Percentiles rank a stretch among this genome's conserved stretches.
Conservation (phyloP, 1,284 basidiomycete species). For the Rhodotorula sp. region DNA sequence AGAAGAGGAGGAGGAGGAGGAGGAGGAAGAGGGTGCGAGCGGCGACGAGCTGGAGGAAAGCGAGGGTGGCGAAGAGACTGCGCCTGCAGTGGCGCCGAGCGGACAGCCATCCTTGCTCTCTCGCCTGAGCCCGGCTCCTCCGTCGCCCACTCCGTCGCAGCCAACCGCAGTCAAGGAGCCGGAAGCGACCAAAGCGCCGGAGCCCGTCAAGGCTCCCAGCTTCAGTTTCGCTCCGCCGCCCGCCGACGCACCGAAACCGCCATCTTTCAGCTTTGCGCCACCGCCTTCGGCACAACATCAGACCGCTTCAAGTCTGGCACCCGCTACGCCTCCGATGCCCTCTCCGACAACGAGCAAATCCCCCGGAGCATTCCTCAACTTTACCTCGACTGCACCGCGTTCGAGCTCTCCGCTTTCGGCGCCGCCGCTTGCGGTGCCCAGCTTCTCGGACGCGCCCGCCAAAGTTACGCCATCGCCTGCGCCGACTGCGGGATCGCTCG, state of each 20-base stretch:
- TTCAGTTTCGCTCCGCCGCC: constrained; percentile 23
- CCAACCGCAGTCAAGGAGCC: background rate
- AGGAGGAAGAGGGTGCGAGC: constrained; percentile 3
- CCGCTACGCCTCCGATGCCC: background rate
- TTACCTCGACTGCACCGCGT: constrained; percentile 23
- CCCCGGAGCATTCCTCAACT: constrained; percentile 22
- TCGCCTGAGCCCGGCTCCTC: constrained; percentile 13
- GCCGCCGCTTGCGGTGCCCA: background rate
- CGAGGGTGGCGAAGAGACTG: background rate
- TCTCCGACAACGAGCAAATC: background rate
- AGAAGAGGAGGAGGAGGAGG: constrained; percentile 9
- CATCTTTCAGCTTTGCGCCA: constrained; percentile 12
- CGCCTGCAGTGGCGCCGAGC: background rate
- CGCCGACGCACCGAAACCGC: background rate
- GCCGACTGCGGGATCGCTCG: background rate
- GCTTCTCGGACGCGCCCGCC: background rate
- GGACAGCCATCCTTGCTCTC: constrained; percentile 25
- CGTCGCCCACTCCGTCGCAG: background rate
- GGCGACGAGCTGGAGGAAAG: constrained; percentile 18
- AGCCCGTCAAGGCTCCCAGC: constrained; percentile 2
- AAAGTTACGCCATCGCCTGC: background rate
- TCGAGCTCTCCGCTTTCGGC: constrained; percentile 27
- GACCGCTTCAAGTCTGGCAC: background rate
- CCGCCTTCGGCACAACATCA: background rate
- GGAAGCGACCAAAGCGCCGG: background rate